Evolutionary conservation across 2,329 filamentous ascomycete genomes (phyloP), one percentile per base, ranked within the genome.

Genomic region (Calonectria honghensis): DNA sequence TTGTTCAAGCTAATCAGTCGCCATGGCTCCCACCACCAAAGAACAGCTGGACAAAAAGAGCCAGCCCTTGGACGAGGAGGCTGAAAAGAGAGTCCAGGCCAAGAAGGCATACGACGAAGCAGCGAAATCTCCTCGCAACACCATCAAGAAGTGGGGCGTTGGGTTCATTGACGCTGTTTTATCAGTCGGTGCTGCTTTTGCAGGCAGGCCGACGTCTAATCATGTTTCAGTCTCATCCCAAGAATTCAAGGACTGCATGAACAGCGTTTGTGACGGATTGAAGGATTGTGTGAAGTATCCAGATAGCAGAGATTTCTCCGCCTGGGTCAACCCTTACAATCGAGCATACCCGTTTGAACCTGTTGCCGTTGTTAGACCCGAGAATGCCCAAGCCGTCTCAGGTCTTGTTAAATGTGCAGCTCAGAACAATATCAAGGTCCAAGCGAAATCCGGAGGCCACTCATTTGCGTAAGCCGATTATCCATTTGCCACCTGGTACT

Each of bases 401-500:
- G 48, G 16, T 4, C 54, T 67, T 35, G 64, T 67, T 11, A 20
- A 31, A n/a, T 67, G 48, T 14, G 64, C 64, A 13, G 48, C 48
- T 11, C 48, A 52, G 32, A 52, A 67, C 9, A 37, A 41, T 18
- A 29, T 68, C 65, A 54, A 54, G 24, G 65, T 68, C 5, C 65
- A 68, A 11, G 65, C 65, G 3, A 51, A 13, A 24, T 67, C 64
- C 1, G 48, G 64, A 18, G 64, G 64, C 2, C 64, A 67, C 64
- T 52, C 64, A 27, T 54, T 51, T 51, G 64, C 48, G 64, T 68
- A 29, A 41, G 64, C 10, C 7, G 6, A 20, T 6, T 32, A 11
- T 18, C 20, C 18, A 16, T 7, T 48, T 24, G 1, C 45, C 9
- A 2, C 14, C 11, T 54, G 0, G 20, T 18, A 37, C 5, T 7